A percentile compares a stretch with the other conserved stretches of the same genome.
Evolutionary conservation across 2,329 filamentous ascomycete genomes (phyloP).

Genomic region (Alternaria gaisen): DNA sequence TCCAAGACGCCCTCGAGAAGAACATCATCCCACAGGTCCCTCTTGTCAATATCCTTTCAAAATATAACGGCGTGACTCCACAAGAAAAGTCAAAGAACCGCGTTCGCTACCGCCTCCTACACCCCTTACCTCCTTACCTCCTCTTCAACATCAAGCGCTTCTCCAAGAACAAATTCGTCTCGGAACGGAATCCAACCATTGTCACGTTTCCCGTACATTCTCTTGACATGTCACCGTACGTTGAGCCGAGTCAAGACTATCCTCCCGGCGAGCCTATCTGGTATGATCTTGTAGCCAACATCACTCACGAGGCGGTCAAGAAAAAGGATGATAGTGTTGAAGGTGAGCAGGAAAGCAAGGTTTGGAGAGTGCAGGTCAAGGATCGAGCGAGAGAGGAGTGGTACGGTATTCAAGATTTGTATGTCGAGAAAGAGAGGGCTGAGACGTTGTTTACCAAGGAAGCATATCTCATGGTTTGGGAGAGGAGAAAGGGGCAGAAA

Average conservation of each 20-base stretch:
- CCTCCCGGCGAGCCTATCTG: conserved; percentile 82
- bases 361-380: conserved; percentile 91
- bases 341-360: conserved; percentile 88
- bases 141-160: conserved; percentile 98
- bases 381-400: conserved; percentile 85
- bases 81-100: conserved; percentile 91
- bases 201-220: conserved; percentile 90
- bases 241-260: conserved; percentile 82
- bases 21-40: conserved; percentile 97
- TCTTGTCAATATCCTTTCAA: conserved; percentile 76
- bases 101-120: conserved; percentile 86
- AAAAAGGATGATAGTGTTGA: conserved; percentile 83
- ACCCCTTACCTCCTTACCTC: conserved; percentile 90
- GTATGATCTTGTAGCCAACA: conserved; percentile 96
- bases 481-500: conserved; percentile 69
- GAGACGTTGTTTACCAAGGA: conserved; percentile 93
- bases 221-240: conserved; percentile 88
- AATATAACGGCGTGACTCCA: conserved; percentile 88
- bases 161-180: conserved; percentile 94
- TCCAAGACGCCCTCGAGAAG: conserved; percentile 91
- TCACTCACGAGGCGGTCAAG: conserved; percentile 84
- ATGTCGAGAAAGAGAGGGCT: conserved; percentile 85
- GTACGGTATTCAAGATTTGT: conserved; percentile 93
- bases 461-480: conserved; percentile 96
- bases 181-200: conserved; percentile 96